Percentiles rank a stretch among this genome's conserved stretches.
Conservation (phyloP, 2,329 filamentous ascomycete genomes). For the Chalaropsis ovoidea region DNA sequence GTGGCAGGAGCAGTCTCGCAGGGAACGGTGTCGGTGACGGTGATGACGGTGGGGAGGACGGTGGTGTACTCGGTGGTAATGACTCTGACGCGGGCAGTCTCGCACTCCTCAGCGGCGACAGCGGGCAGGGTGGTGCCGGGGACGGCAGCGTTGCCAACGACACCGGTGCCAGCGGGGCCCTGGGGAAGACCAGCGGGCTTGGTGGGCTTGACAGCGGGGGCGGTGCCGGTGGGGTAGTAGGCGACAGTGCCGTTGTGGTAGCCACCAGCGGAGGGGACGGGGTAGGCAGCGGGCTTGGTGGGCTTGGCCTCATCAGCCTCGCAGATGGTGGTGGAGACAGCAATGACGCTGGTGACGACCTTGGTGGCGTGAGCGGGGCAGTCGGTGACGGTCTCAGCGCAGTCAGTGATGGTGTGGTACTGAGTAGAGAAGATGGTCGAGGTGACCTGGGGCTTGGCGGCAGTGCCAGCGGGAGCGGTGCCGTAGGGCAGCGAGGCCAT, state of each 20-base stretch:
- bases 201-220: constrained; percentile 14
- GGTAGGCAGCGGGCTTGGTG: constrained; percentile 18
- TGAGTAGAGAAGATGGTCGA: constrained; percentile 48
- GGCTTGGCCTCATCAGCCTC: constrained; percentile 28
- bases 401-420: constrained; percentile 52
- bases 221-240: constrained; percentile 24
- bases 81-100: constrained; percentile 38
- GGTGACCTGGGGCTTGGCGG: constrained; percentile 38
- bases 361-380: constrained; percentile 43
- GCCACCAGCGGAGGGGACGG: constrained; percentile 18
- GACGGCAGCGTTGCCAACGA: constrained; percentile 23
- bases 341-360: constrained; percentile 33
- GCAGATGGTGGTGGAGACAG: constrained; percentile 37
- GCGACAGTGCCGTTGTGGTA: constrained; percentile 25
- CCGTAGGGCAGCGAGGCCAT: constrained; percentile 34
- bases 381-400: constrained; percentile 50
- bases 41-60: constrained; percentile 44
- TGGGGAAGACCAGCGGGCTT: constrained; percentile 16
- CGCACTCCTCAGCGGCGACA: constrained; percentile 30
- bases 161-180: constrained; percentile 24
- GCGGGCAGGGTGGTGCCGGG: constrained; percentile 26
- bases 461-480: constrained; percentile 28
- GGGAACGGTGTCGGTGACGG: constrained; percentile 36
- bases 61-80: constrained; percentile 49
- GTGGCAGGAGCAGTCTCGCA: constrained; percentile 33